phyloP scores from a whole-genome alignment of 352 stramenopile genomes.

The Phytophthora syringae region DNA sequence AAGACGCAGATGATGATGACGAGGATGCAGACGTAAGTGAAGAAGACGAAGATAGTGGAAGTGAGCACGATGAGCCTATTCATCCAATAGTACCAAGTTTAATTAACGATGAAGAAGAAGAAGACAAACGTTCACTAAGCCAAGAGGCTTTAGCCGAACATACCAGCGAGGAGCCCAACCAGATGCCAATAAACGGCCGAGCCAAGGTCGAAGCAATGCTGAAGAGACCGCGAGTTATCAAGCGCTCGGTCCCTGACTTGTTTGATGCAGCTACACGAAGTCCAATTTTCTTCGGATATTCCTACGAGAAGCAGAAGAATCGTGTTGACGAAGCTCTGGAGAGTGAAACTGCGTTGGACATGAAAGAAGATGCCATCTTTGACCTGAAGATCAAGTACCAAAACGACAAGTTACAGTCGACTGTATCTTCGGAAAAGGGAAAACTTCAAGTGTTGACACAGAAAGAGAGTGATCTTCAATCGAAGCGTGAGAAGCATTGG shows the following conservation, averaged over 20 bases:
- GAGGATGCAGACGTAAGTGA: slow-evolving; percentile 32
- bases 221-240: slow-evolving; percentile 59
- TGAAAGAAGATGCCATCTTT: slow-evolving; percentile 60
- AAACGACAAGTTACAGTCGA: slow-evolving; percentile 43
- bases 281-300: slow-evolving; percentile 81
- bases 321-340: slow-evolving; percentile 44
- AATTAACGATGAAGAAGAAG: slow-evolving; percentile 3
- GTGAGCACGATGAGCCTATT: slow-evolving; percentile 18
- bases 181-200: slow-evolving; percentile 15
- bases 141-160: slow-evolving; percentile 41
- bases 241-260: slow-evolving; percentile 42
- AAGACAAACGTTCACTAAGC: slow-evolving; percentile 23
- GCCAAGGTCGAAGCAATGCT: slow-evolving; percentile 39
- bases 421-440: slow-evolving; percentile 48
- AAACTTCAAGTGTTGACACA: slow-evolving; percentile 65
- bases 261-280: slow-evolving; percentile 59
- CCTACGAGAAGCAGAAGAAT: slow-evolving; percentile 46
- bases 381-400: slow-evolving; percentile 53
- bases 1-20: slow-evolving; percentile 18
- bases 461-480: slow-evolving; percentile 48
- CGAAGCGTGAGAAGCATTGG: slow-evolving; percentile 69
- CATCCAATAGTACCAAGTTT: slow-evolving; percentile 8
- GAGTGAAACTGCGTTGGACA: slow-evolving; percentile 32
- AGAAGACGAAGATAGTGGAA: slow-evolving; percentile 31
- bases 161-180: slow-evolving; percentile 17